Percentiles rank a stretch among this genome's conserved stretches.
These are phyloP conservation scores for Penicillium egyptiacum DNA, from an alignment of 495 filamentous ascomycete genomes.

Conservation along the genomic window DNA sequence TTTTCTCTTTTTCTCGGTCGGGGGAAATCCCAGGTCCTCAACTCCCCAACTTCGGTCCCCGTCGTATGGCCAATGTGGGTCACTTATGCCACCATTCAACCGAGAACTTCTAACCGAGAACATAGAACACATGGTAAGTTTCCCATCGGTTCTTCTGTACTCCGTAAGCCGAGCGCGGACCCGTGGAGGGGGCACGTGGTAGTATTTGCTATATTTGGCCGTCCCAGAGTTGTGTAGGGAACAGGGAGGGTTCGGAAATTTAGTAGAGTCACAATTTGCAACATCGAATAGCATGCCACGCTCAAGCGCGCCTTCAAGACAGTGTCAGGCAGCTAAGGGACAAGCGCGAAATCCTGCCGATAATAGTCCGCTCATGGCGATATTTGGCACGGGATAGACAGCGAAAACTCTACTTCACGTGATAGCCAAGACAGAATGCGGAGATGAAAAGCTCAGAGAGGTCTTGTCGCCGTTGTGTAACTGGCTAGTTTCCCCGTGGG, in stretches of 20 bases:
- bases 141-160: not conserved
- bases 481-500: not conserved
- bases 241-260: not conserved
- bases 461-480: not conserved
- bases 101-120: not conserved
- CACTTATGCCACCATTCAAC: not conserved
- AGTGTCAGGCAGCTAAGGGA: not conserved
- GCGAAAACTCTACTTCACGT: not conserved
- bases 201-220: not conserved
- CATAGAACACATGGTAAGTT: slow-evolving; percentile 1
- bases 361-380: slow-evolving; percentile 2
- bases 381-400: not conserved
- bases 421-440: slow-evolving; percentile 2
- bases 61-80: not conserved
- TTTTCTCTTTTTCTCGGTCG: slow-evolving; percentile 1
- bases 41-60: not conserved
- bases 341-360: slow-evolving; percentile 1
- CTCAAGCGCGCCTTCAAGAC: not conserved
- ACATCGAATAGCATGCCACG: slow-evolving; percentile 1
- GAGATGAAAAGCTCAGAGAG: not conserved
- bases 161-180: not conserved
- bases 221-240: not conserved
- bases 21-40: not conserved
- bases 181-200: not conserved
- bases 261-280: not conserved